phyloP scores from a whole-genome alignment of 176 grass and related monocot genomes.

The Metroxylon sagu region DNA sequence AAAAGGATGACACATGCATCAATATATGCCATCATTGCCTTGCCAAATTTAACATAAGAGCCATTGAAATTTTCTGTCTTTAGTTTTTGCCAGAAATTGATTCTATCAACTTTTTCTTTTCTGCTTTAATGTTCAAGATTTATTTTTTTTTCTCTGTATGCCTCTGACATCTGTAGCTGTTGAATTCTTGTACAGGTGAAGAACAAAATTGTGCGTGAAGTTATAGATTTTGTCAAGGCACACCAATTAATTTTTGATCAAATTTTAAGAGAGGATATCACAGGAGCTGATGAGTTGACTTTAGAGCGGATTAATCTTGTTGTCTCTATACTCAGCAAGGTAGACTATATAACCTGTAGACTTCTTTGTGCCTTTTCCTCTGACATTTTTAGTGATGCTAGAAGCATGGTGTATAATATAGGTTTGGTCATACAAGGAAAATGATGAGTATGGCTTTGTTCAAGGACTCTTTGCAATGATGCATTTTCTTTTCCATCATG shows the following conservation, averaged over 20 bases:
- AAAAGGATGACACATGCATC: too few species aligned
- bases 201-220: slow-evolving; percentile 90
- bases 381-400: too few species aligned
- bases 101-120: too few species aligned
- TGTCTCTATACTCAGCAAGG: slow-evolving; percentile 89
- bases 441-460: slow-evolving; percentile 71
- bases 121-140: too few species aligned
- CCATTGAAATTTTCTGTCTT: too few species aligned
- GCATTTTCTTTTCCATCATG: slow-evolving; percentile 53
- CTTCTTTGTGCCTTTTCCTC: too few species aligned
- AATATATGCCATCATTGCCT: too few species aligned
- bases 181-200: slow-evolving; percentile 51
- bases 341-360: slow-evolving; percentile 13
- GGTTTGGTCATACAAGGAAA: slow-evolving; percentile 94
- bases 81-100: too few species aligned
- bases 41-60: too few species aligned
- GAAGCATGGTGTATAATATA: slow-evolving; percentile 18
- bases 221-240: slow-evolving; percentile 77
- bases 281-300: slow-evolving; percentile 50
- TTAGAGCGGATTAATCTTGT: slow-evolving; percentile 71
- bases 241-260: slow-evolving; percentile 57
- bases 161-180: too few species aligned
- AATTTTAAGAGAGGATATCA: slow-evolving; percentile 66
- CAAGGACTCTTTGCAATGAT: slow-evolving; percentile 78
- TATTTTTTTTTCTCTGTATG: too few species aligned